These are phyloP conservation scores for Alternaria brassicae DNA, from an alignment of 2,329 filamentous ascomycete genomes.

Conservation along the genomic window DNA sequence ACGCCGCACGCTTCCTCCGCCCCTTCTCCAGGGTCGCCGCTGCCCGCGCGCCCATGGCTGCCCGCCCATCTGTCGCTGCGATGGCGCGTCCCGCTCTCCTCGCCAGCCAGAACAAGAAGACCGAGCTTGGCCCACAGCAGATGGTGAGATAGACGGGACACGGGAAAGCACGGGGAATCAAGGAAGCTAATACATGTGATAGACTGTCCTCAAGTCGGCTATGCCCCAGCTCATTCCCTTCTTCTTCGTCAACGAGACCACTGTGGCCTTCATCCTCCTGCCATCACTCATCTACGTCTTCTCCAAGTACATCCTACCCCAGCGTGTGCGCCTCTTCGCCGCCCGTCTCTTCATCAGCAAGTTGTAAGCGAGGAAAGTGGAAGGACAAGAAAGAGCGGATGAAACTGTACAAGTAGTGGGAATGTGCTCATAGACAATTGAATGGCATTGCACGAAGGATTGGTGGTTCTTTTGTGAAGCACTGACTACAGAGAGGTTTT, in stretches of 20 bases:
- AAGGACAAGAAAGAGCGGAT: slow-evolving; percentile 12
- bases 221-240: slow-evolving; percentile 56
- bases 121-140: slow-evolving; percentile 41
- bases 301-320: slow-evolving; percentile 54
- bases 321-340: slow-evolving; percentile 51
- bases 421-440: slow-evolving; percentile 48
- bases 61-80: slow-evolving; percentile 38
- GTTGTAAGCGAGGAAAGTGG: slow-evolving; percentile 41
- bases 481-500: neutral
- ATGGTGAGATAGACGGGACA: slow-evolving; percentile 35
- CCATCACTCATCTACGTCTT: slow-evolving; percentile 54
- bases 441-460: slow-evolving; percentile 29
- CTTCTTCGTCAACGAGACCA: slow-evolving; percentile 57
- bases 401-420: slow-evolving; percentile 45
- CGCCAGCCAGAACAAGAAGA: slow-evolving; percentile 48
- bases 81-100: slow-evolving; percentile 48
- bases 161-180: neutral
- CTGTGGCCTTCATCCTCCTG: slow-evolving; percentile 51
- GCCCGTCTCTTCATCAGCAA: slow-evolving; percentile 56
- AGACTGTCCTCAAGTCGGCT: slow-evolving; percentile 52
- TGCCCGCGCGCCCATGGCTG: slow-evolving; percentile 48
- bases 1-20: slow-evolving; percentile 53
- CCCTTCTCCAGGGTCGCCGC: slow-evolving; percentile 50
- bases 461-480: neutral
- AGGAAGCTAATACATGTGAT: slow-evolving; percentile 24